Evolutionary conservation across 108 stramenopile genomes (phyloP).

Genomic region (Conticribra guillardii): DNA sequence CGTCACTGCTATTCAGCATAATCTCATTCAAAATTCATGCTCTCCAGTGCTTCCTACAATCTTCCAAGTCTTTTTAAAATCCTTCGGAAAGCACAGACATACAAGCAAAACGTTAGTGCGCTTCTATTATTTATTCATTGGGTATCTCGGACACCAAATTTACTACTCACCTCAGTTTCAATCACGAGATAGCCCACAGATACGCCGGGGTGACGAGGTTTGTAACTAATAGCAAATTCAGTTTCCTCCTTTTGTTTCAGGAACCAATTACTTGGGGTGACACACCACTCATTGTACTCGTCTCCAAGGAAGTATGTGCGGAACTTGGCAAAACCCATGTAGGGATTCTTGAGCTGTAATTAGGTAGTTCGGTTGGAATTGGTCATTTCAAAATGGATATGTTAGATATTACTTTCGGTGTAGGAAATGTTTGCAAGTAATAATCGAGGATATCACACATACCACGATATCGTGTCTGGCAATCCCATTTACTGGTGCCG

Average conservation of each 20-base stretch:
- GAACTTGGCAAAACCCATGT: conserved; percentile 90
- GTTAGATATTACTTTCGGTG: neutral
- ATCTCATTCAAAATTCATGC: conserved; percentile 29
- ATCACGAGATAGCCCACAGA: conserved; percentile 74
- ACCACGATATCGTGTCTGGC: conserved; percentile 64
- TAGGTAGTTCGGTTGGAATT: neutral
- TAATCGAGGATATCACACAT: conserved; percentile 5
- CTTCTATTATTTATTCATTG: too few species aligned
- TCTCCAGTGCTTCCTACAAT: conserved; percentile 70
- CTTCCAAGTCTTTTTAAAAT: conserved; percentile 86
- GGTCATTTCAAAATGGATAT: neutral
- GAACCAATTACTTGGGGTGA: conserved; percentile 69
- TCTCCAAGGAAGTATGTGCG: conserved; percentile 77
- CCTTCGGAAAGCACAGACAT: too few species aligned
- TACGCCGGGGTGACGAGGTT: conserved; percentile 60
- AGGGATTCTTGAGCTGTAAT: conserved; percentile 58
- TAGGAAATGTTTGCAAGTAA: neutral
- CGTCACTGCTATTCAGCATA: neutral
- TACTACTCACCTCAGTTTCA: conserved; percentile 77
- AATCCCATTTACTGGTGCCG: conserved; percentile 53
- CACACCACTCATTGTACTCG: conserved; percentile 60
- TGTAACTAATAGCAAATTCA: conserved; percentile 72
- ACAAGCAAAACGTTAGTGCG: too few species aligned
- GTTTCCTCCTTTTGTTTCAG: conserved; percentile 62
- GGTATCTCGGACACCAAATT: too few species aligned